Base-by-base conservation (phyloP, 306 rosid species). In the Aeschynomene evenia region DNA sequence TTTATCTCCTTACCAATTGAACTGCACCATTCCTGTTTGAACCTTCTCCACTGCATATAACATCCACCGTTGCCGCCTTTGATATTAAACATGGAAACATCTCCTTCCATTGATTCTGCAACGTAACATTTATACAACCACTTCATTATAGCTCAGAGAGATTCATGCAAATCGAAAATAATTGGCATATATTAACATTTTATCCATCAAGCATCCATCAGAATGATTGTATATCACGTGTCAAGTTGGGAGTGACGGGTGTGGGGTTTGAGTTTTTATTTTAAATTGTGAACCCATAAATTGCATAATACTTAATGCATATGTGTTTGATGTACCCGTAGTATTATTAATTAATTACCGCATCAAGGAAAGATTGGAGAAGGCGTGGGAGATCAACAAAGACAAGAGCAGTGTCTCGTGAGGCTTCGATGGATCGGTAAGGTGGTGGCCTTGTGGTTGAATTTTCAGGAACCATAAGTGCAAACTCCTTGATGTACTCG, bases 31-130 rank as follows among this genome's bases (percentile, higher is more conserved):
- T 69, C 68, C 79, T 84, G 50, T 77, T 80, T 29, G 88, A 79
- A 26, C 88, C 92, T 70, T 91, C 99, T 21, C 97, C 96, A 20
- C 74, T 78, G 90, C 85, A 81, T 16, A 95, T 91, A 11, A 87
- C 76, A 81, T 95, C 97, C 9, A 91, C 96, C 0, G 88, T 83
- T 39, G 96, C 97, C 2, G 99, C 96, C 80, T 95, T 95, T 0
- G 99, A 83, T 72, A 95, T 80, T 85, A 91, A 85, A 56, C 86
- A 85, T 11, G 99, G 95, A 80, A 95, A 95, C 99, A 95, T 91
- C 51, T 91, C 99, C 88, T 86, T 91, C 99, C 99, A 95, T 75
- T 89, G 95, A 70, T 89, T 91, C 99, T 95, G 74, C 78, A 54
- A 52, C 7, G 51, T n/a, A 13, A 2, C 67, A 70, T 9, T n/a